Evolutionary conservation across 192 early-diverging fungal genomes (phyloP).

Genomic region (Podochytrium sp.): DNA sequence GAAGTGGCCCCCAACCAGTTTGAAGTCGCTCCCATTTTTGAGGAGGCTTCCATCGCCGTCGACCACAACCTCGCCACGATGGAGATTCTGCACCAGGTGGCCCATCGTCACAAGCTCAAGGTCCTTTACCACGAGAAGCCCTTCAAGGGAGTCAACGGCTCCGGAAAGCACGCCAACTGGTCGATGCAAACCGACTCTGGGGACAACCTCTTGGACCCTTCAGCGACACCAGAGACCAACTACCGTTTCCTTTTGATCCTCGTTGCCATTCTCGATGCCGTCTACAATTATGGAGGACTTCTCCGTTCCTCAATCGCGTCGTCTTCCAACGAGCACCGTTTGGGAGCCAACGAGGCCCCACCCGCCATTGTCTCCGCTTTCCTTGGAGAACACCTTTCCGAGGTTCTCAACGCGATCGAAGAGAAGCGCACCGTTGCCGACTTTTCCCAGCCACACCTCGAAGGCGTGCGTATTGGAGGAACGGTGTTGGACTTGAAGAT

Average conservation of each 20-base stretch:
- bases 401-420: slow-evolving; percentile 93
- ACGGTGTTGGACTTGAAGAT: slow-evolving; percentile 96
- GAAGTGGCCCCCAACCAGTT: slow-evolving; percentile 99
- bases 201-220: slow-evolving; percentile 96
- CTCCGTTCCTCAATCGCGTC: slow-evolving; percentile 91
- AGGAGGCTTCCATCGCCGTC: slow-evolving; percentile 92
- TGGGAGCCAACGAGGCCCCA: slow-evolving; percentile 98
- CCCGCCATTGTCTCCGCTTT: slow-evolving; percentile 97
- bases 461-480: slow-evolving; percentile 92
- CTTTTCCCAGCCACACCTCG: slow-evolving; percentile 87
- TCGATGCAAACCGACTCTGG: slow-evolving; percentile 90
- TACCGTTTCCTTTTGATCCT: slow-evolving; percentile 97
- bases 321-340: slow-evolving; percentile 96
- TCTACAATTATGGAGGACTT: slow-evolving; percentile 89
- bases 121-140: slow-evolving; percentile 99
- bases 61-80: slow-evolving; percentile 99
- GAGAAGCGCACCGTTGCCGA: slow-evolving; percentile 84
- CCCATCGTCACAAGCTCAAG: slow-evolving; percentile 96
- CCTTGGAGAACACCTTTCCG: slow-evolving; percentile 94
- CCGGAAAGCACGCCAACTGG: slow-evolving; percentile 99
- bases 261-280: slow-evolving; percentile 86
- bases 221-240: slow-evolving; percentile 96
- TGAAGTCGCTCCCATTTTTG: slow-evolving; percentile 97
- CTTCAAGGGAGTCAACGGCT: slow-evolving; percentile 98
- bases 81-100: slow-evolving; percentile 96